Percentiles rank a stretch among this genome's conserved stretches.
Conservation (phyloP, 768 basidiomycete genomes). For the Phallus indusiatus region DNA sequence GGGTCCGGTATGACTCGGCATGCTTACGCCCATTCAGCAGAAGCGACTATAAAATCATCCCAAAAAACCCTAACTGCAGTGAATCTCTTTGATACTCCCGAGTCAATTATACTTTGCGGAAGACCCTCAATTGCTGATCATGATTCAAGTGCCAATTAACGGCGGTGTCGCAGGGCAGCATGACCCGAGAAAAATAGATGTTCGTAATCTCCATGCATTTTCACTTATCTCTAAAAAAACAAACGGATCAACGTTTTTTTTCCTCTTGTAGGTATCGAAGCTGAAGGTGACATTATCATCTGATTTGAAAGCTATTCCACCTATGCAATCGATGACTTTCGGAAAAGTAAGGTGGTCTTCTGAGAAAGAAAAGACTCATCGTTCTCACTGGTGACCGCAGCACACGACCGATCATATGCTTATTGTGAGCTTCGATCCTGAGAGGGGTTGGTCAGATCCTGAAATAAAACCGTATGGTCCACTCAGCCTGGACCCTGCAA, state of each 20-base stretch:
- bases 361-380: neutral
- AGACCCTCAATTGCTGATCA: neutral
- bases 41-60: no score
- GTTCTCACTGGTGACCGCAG: constrained; percentile 21
- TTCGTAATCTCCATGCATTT: neutral
- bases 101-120: no score
- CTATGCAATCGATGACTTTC: constrained; percentile 39
- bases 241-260: neutral
- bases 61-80: no score
- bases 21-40: no score
- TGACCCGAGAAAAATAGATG: neutral
- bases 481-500: constrained; percentile 45
- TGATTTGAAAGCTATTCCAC: constrained; percentile 41
- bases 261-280: constrained; percentile 39
- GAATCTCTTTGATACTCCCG: neutral
- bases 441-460: constrained; percentile 56
- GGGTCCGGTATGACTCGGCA: no score
- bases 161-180: neutral
- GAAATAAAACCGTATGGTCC: constrained; percentile 66
- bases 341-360: constrained; percentile 40
- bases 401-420: constrained; percentile 76
- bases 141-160: neutral
- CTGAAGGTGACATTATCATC: constrained; percentile 38
- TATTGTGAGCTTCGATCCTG: constrained; percentile 49
- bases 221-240: neutral